Percentiles rank a stretch among this genome's conserved stretches.
These are phyloP conservation scores for Chrysoporthe puriensis DNA, from an alignment of 2,329 filamentous ascomycete genomes.

Conservation along the genomic window DNA sequence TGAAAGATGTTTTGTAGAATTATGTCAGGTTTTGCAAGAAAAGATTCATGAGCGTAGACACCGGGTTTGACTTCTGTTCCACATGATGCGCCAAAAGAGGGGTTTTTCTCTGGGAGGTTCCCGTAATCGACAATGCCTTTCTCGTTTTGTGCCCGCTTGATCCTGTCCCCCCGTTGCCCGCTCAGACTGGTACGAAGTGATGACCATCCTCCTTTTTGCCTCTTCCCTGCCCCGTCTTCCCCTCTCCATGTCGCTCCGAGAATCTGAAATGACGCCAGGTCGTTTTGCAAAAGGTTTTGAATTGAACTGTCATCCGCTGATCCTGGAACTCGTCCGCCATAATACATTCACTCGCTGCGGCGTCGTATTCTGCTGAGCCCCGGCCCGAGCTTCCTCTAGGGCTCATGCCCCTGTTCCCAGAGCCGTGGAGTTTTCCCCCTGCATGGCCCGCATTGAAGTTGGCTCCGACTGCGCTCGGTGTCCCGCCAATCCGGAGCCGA, in stretches of 20 bases:
- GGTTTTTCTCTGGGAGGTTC: background rate
- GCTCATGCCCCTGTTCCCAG: too few species aligned
- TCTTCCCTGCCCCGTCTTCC: background rate
- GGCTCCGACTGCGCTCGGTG: background rate
- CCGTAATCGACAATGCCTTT: slow-evolving; percentile 20
- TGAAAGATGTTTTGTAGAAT: background rate
- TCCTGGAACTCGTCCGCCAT: slow-evolving; percentile 9
- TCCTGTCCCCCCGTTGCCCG: slow-evolving; percentile 10
- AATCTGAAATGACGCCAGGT: slow-evolving; percentile 17
- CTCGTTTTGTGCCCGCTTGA: slow-evolving; percentile 16
- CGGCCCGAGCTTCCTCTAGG: background rate
- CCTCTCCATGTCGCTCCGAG: slow-evolving; percentile 3
- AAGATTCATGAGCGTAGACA: background rate
- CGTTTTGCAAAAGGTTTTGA: slow-evolving; percentile 11
- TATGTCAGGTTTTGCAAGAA: background rate
- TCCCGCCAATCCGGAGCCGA: background rate
- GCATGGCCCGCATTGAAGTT: background rate
- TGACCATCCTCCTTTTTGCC: background rate
- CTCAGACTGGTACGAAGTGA: slow-evolving; percentile 3
- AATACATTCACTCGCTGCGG: slow-evolving; percentile 7
- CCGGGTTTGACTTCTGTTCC: background rate
- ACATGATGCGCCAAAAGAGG: background rate
- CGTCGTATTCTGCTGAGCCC: background rate
- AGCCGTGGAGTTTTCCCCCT: background rate
- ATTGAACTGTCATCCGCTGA: slow-evolving; percentile 11